Conservation (phyloP, 129 eudicot genomes). For the Heracleum sosnowskyi region DNA sequence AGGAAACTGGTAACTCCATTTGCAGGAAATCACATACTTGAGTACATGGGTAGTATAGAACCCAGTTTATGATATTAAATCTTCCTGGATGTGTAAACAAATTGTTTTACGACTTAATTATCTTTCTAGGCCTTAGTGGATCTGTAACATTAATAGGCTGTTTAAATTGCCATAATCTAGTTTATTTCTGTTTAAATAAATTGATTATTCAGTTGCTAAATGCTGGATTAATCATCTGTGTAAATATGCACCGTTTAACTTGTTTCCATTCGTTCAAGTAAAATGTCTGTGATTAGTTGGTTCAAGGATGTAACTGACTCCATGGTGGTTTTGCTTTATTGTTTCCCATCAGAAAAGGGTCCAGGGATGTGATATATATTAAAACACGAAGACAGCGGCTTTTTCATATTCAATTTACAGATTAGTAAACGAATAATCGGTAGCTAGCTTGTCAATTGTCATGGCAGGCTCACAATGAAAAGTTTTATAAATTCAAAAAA, state of each 20-base stretch:
- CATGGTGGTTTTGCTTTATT: too few species aligned
- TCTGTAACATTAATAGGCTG: slow-evolving; percentile 6
- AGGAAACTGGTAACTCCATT: slow-evolving; percentile 60
- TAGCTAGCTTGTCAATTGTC: too few species aligned
- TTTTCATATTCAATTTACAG: too few species aligned
- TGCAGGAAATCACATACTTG: background rate
- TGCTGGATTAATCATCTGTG: background rate
- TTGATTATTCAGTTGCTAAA: background rate
- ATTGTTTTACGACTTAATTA: background rate
- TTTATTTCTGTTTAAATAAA: background rate
- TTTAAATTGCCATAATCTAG: background rate
- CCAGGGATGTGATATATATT: too few species aligned
- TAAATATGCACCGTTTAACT: background rate
- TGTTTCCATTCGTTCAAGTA: background rate
- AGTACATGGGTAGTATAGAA: slow-evolving; percentile 1
- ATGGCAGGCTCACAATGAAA: too few species aligned
- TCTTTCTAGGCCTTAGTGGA: background rate
- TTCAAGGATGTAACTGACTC: background rate
- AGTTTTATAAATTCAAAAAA: too few species aligned
- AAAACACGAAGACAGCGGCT: too few species aligned
- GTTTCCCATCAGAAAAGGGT: too few species aligned
- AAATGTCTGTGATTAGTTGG: background rate
- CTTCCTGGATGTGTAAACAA: background rate
- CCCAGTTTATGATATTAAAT: background rate
- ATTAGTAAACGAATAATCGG: too few species aligned